phyloP scores from a whole-genome alignment of 2,329 filamentous ascomycete species.

The Scytalidium sp. region DNA sequence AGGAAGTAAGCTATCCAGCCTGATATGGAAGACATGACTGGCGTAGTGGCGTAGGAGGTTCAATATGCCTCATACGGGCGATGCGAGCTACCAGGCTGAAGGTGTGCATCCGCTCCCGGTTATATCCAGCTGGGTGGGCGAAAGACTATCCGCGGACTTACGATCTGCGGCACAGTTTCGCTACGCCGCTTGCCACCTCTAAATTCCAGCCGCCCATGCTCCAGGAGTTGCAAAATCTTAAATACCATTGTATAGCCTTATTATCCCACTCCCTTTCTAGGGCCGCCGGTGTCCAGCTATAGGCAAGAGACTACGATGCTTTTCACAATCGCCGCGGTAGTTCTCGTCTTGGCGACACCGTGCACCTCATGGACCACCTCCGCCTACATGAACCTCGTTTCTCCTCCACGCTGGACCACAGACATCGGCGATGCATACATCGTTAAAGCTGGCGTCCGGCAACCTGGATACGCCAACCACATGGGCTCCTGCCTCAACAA shows the following conservation, averaged over 20 bases:
- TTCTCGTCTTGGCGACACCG: not conserved
- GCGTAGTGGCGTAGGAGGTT: too few relatives aligned
- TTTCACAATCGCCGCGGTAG: not conserved
- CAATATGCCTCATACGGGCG: too few relatives aligned
- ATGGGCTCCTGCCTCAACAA: not conserved
- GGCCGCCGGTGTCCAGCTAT: not conserved
- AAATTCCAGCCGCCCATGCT: not conserved
- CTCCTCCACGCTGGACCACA: not conserved
- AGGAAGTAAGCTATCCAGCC: not conserved
- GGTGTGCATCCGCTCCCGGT: not conserved
- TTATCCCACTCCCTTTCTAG: not conserved
- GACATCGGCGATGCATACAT: not conserved
- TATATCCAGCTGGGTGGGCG: not conserved
- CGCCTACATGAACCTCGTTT: not conserved
- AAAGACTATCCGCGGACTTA: not conserved
- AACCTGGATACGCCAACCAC: not conserved
- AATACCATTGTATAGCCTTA: not conserved
- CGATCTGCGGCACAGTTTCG: not conserved
- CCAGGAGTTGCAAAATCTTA: not conserved
- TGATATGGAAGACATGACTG: not conserved
- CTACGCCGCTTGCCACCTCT: not conserved
- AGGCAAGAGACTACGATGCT: not conserved
- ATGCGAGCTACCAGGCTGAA: not conserved
- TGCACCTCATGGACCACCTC: not conserved
- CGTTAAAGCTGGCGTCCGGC: not conserved